These are phyloP conservation scores for Fusarium mundagurra DNA, from an alignment of 2,329 filamentous ascomycete species.

Conservation along the genomic window DNA sequence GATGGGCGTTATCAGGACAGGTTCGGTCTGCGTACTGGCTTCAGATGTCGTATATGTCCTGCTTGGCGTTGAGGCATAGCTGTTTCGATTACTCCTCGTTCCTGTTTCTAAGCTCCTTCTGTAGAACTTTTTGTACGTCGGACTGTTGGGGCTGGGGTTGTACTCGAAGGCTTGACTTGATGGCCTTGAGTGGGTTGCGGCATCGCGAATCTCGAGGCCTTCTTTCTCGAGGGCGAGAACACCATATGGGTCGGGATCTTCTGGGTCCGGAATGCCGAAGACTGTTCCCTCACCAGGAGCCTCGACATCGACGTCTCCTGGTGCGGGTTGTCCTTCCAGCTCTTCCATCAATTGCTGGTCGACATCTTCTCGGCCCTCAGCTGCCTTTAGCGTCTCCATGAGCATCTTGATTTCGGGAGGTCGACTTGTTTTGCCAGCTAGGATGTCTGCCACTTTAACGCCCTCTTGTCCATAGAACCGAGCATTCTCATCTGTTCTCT, in stretches of 20 bases:
- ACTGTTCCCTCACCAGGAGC: slow-evolving; percentile 39
- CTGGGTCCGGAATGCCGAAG: slow-evolving; percentile 51
- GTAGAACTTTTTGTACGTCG: slow-evolving; percentile 50
- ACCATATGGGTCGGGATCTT: slow-evolving; percentile 52
- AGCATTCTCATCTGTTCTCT: slow-evolving; percentile 85
- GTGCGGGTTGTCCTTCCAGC: slow-evolving; percentile 47
- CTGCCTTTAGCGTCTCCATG: slow-evolving; percentile 49
- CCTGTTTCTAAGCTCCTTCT: slow-evolving; percentile 42
- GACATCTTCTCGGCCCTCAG: slow-evolving; percentile 48
- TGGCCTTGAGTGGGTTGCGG: slow-evolving; percentile 48
- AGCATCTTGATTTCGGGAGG: slow-evolving; percentile 42
- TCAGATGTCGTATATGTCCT: slow-evolving; percentile 38
- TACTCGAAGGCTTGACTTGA: slow-evolving; percentile 51
- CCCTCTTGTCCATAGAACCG: slow-evolving; percentile 78
- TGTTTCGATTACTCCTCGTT: slow-evolving; percentile 33
- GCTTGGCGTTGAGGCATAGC: slow-evolving; percentile 32
- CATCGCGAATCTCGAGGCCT: slow-evolving; percentile 50
- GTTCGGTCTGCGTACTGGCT: slow-evolving; percentile 43
- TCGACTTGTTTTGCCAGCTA: slow-evolving; percentile 54
- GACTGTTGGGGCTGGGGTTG: slow-evolving; percentile 49
- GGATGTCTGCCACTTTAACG: slow-evolving; percentile 56
- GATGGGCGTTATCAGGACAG: slow-evolving; percentile 24
- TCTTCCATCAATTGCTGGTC: slow-evolving; percentile 47
- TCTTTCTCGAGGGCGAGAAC: slow-evolving; percentile 50
- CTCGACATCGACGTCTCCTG: slow-evolving; percentile 49